A percentile compares a stretch with the other conserved stretches of the same genome.
phyloP scores from a whole-genome alignment of 2,329 filamentous ascomycete genomes.

The Nigrospora oryzae region DNA sequence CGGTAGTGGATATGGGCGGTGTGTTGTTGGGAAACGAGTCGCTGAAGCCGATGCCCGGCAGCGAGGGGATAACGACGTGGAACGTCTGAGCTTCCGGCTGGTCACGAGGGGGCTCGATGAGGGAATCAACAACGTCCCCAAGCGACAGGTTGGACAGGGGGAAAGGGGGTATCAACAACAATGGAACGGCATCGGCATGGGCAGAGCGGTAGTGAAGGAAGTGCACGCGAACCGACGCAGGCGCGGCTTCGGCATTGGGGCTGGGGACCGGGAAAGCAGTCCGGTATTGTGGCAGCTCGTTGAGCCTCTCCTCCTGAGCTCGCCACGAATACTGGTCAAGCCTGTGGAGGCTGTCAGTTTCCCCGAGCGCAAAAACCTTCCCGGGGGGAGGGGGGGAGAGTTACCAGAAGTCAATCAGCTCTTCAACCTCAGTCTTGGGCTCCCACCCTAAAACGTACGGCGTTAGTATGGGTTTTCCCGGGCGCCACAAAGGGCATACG shows the following conservation, averaged over 20 bases:
- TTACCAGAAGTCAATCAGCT: slow-evolving; percentile 57
- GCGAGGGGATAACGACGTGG: slow-evolving; percentile 56
- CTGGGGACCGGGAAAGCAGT: slow-evolving; percentile 38
- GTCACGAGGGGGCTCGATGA: slow-evolving; percentile 42
- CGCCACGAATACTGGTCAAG: slow-evolving; percentile 60
- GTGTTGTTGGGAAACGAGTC: slow-evolving; percentile 45
- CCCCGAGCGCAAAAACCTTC: neutral
- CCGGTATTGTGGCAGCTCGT: slow-evolving; percentile 57
- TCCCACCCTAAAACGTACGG: slow-evolving; percentile 29
- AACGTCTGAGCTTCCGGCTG: slow-evolving; percentile 41
- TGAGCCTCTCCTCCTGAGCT: slow-evolving; percentile 47
- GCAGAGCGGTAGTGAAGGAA: slow-evolving; percentile 54
- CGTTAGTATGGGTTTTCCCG: too few species aligned
- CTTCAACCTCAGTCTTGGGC: slow-evolving; percentile 53
- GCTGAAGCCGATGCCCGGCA: slow-evolving; percentile 61
- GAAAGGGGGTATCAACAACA: slow-evolving; percentile 58
- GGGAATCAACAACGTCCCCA: slow-evolving; percentile 41
- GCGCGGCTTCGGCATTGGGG: slow-evolving; percentile 16
- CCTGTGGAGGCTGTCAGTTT: slow-evolving; percentile 29
- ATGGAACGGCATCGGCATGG: slow-evolving; percentile 46
- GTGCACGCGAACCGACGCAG: slow-evolving; percentile 43
- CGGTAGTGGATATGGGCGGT: slow-evolving; percentile 42
- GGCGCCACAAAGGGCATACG: too few species aligned
- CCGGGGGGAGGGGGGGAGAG: slow-evolving; percentile 9
- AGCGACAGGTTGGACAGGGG: slow-evolving; percentile 57